A percentile compares a stretch with the other conserved stretches of the same genome.
Evolutionary conservation across 768 basidiomycete species (phyloP).

Genomic region (Mycena leptocephala): DNA sequence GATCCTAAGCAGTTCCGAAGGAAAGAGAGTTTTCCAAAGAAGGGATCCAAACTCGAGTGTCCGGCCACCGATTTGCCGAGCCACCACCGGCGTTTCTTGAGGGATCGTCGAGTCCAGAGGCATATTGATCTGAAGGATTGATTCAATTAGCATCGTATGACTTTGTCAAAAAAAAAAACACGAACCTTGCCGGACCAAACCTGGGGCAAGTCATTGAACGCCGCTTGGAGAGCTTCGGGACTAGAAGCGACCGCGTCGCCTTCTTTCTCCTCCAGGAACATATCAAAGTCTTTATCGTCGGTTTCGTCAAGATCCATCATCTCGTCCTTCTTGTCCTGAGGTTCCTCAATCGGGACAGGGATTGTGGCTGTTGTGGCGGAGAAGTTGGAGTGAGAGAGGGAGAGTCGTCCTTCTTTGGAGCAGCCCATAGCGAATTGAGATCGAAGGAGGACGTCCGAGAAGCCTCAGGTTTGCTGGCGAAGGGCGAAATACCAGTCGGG

Average conservation of each 20-base stretch:
- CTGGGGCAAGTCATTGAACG: constrained; percentile 69
- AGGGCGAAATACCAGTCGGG: constrained; percentile 64
- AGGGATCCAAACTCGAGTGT: constrained; percentile 68
- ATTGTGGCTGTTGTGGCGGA: constrained; percentile 40
- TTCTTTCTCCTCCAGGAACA: constrained; percentile 82
- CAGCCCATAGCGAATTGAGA: constrained; percentile 80
- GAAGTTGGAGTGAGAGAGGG: constrained; percentile 33
- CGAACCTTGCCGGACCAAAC: constrained; percentile 87
- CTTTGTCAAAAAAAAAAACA: not conserved
- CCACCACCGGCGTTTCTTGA: constrained; percentile 77
- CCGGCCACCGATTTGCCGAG: constrained; percentile 88
- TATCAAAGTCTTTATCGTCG: constrained; percentile 89
- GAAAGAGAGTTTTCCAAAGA: constrained; percentile 87
- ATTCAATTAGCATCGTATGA: not conserved
- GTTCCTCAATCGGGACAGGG: constrained; percentile 43
- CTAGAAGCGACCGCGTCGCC: constrained; percentile 56
- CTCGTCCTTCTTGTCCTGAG: constrained; percentile 55
- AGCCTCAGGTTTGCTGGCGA: constrained; percentile 63
- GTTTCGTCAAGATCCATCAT: constrained; percentile 68
- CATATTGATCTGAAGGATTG: constrained; percentile 79
- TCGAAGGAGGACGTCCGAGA: constrained; percentile 75
- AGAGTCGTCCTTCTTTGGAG: constrained; percentile 55
- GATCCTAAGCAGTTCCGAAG: constrained; percentile 77
- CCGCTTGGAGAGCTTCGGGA: constrained; percentile 61
- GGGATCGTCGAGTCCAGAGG: constrained; percentile 82